Evolutionary conservation across 768 basidiomycete species (phyloP), one percentile per base, ranked within the genome.

Genomic region (Hericium erinaceus): DNA sequence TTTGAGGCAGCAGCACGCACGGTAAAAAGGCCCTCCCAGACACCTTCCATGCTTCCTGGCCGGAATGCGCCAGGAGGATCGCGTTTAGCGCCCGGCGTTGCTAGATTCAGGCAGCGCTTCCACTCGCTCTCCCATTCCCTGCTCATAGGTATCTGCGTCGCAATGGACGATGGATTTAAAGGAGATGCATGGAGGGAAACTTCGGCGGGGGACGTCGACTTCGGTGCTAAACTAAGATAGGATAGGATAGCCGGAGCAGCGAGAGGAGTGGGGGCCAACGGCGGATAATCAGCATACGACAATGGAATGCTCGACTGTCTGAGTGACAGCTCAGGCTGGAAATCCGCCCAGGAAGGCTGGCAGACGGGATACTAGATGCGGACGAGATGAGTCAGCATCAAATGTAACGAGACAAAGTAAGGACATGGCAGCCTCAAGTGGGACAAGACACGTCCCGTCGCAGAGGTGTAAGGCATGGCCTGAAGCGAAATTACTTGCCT

Each of bases 11-110:
- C 33, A 26, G 15, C 39, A 72, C 82, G 60, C 64, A 88, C 89
- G 16, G 81, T 85, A 64, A 92, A 91, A 39, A 82, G 68, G 2
- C 89, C 89, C 67, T 92, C 89, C 89, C 89, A 92, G 13, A 83
- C 72, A 6, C 89, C 89, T 59, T 89, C 85, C 39, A 89, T 69
- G 58, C 84, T 87, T 51, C 88, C 86, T 3, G 83, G 80, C 28
- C 69, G 73, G 64, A 85, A 87, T 16, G 78, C 75, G 12, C 74
- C 73, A 5, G 76, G 72, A n/a, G 65, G 68, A 54, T 66, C 65
- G 49, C 73, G 67, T 5, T 41, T 72, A 72, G 7, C 75, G 60
- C 28, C 48, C 1, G 61, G 57, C 26, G 60, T 24, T 51, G 24
- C 57, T 16, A 63, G 61, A 26, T 57, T 74, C 48, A 77, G 64